Base-by-base conservation (phyloP, 2,329 filamentous ascomycete genomes). In the Ceratocystis papillata region DNA sequence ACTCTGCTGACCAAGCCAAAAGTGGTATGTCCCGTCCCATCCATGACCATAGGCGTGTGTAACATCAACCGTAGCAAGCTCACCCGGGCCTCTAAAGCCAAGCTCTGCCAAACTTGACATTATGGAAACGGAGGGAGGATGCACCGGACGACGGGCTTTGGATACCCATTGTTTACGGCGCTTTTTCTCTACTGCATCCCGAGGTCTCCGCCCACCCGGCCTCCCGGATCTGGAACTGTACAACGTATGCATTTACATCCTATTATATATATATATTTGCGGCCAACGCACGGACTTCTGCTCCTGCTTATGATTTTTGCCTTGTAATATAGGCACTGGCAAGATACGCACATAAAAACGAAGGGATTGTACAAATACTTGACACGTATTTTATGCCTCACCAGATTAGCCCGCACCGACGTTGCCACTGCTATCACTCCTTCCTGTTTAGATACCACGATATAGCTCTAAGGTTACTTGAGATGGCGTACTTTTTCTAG, bases 401-500 rank as follows among this genome's bases (percentile, higher is more conserved):
- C 6, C 15, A 25, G 28, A 59, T 33, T 25, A 33, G 28, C 25
- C 53, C 28, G 28, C 15, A 12, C 1, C 8, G 28, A 25, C 1
- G 53, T 59, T 59, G 53, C 53, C 53, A 59, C 53, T 59, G 17
- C n/a, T 59, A 59, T 59, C 53, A 8, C n/a, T 59, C 53, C 53
- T 37, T 33, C 53, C 15, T 37, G 15, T 37, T 59, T 37, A 10
- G 53, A 59, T n/a, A n/a, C 53, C 28, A 7, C 53, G 17, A 59
- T 59, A n/a, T 8, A 59, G 33, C 53, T 15, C 53, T 59, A 28
- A 15, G 33, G 28, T 8, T 59, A 6, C 53, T 6, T 3, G 53
- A 2, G 12, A 33, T 8, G 53, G 53, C 53, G 1, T 25, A 33
- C 10, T 33, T 17, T 33, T 59, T 8, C 37, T 12, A 3, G 37